Evolutionary conservation across 2,329 filamentous ascomycete species (phyloP).

Genomic region (Ophiocordyceps camponoti-saundersi): DNA sequence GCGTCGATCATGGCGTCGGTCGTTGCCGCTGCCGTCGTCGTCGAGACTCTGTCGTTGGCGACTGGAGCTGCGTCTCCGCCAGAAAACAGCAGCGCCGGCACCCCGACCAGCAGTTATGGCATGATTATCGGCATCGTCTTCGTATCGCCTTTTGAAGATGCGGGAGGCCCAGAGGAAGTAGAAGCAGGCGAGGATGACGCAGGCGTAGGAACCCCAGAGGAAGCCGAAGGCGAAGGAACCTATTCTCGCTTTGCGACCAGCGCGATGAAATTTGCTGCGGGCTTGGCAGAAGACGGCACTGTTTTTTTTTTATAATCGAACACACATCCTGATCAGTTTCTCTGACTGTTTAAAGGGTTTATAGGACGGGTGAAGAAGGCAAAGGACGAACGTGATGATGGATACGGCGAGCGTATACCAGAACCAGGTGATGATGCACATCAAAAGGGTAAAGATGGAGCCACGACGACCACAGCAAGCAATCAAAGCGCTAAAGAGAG

Average conservation of each 20-base stretch:
- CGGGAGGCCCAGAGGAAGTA: constrained; percentile 50
- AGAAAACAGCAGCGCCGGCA: neutral
- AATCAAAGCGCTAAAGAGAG: constrained; percentile 51
- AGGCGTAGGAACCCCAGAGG: constrained; percentile 55
- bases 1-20: neutral
- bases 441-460: constrained; percentile 45
- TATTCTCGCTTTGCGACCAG: constrained; percentile 38
- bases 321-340: neutral
- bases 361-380: neutral
- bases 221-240: constrained; percentile 60
- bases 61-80: constrained; percentile 4
- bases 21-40: neutral
- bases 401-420: constrained; percentile 50
- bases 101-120: neutral
- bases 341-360: neutral
- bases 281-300: constrained; percentile 49
- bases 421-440: constrained; percentile 44
- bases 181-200: constrained; percentile 47
- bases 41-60: neutral
- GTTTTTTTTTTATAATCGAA: neutral
- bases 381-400: constrained; percentile 53
- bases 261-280: constrained; percentile 44
- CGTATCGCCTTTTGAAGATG: constrained; percentile 19
- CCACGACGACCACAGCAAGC: constrained; percentile 57
- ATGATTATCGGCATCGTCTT: neutral